phyloP scores from a whole-genome alignment of 2,329 filamentous ascomycete species.

The Pezizomycotina sp. region DNA sequence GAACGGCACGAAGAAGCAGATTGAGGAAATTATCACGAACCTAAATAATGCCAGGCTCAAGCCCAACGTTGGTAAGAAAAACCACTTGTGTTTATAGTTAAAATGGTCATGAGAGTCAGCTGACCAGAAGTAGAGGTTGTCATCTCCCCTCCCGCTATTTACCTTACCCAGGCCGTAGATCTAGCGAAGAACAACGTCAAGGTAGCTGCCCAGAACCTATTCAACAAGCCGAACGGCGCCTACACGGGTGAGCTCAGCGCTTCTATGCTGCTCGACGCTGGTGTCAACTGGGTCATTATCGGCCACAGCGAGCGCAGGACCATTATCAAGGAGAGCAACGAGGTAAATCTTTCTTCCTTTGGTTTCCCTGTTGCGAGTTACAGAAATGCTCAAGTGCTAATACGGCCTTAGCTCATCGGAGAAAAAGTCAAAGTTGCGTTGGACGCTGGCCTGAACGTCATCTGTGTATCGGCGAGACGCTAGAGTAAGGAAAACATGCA shows the following conservation, averaged over 20 bases:
- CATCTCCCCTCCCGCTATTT: constrained; percentile 76
- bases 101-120: background rate
- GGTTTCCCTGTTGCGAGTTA: constrained; percentile 1
- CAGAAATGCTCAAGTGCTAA: constrained; percentile 3
- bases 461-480: constrained; percentile 95
- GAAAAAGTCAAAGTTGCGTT: constrained; percentile 88
- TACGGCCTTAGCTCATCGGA: constrained; percentile 46
- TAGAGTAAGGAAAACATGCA: constrained; percentile 43
- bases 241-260: constrained; percentile 96
- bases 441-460: constrained; percentile 73
- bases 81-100: constrained; percentile 16
- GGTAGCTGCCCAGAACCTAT: constrained; percentile 92
- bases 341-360: constrained; percentile 29
- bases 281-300: constrained; percentile 76
- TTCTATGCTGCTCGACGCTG: constrained; percentile 72
- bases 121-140: constrained; percentile 72
- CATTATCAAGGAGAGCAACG: constrained; percentile 71
- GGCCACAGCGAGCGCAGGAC: constrained; percentile 92
- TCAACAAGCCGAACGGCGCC: constrained; percentile 88
- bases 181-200: constrained; percentile 39
- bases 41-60: constrained; percentile 76
- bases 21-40: constrained; percentile 78
- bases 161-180: constrained; percentile 68
- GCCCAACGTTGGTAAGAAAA: constrained; percentile 45
- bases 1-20: constrained; percentile 83